Conservation (phyloP, 2,329 filamentous ascomycete genomes). For the Fusarium setosum region DNA sequence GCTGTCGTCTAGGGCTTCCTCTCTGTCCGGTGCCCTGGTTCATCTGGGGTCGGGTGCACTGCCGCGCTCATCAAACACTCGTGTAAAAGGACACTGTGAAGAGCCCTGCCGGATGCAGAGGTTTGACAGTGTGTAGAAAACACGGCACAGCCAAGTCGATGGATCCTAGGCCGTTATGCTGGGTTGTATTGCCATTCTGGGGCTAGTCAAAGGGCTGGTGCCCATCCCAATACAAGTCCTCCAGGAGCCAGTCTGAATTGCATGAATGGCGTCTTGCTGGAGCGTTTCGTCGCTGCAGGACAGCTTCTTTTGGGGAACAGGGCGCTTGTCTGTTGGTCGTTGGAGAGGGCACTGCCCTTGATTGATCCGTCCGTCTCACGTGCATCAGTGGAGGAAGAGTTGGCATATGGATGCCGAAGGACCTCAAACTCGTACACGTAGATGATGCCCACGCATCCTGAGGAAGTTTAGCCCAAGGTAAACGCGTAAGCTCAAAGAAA, state of each 20-base stretch:
- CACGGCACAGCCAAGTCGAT: slow-evolving; percentile 2
- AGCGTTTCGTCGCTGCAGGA: slow-evolving; percentile 27
- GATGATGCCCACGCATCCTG: background rate
- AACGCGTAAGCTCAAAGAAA: background rate
- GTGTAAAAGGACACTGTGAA: background rate
- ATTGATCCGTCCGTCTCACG: slow-evolving; percentile 15
- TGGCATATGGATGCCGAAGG: background rate
- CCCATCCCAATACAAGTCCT: slow-evolving; percentile 33
- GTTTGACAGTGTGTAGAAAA: background rate
- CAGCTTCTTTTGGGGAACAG: background rate
- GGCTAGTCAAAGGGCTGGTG: slow-evolving; percentile 27
- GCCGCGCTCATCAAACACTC: background rate
- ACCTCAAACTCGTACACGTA: background rate
- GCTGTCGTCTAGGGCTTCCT: slow-evolving; percentile 14
- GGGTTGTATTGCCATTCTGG: slow-evolving; percentile 11
- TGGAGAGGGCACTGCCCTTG: background rate
- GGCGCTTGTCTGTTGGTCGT: background rate
- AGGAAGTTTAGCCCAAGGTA: slow-evolving; percentile 4
- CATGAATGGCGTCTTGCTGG: slow-evolving; percentile 31
- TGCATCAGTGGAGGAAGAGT: slow-evolving; percentile 3
- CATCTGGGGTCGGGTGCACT: background rate
- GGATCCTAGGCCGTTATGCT: slow-evolving; percentile 11
- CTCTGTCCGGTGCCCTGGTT: background rate
- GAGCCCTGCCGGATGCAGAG: background rate
- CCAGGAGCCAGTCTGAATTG: slow-evolving; percentile 13